These are phyloP conservation scores for Venturia aucupariae DNA, from an alignment of 2,329 filamentous ascomycete species.

Conservation along the genomic window DNA sequence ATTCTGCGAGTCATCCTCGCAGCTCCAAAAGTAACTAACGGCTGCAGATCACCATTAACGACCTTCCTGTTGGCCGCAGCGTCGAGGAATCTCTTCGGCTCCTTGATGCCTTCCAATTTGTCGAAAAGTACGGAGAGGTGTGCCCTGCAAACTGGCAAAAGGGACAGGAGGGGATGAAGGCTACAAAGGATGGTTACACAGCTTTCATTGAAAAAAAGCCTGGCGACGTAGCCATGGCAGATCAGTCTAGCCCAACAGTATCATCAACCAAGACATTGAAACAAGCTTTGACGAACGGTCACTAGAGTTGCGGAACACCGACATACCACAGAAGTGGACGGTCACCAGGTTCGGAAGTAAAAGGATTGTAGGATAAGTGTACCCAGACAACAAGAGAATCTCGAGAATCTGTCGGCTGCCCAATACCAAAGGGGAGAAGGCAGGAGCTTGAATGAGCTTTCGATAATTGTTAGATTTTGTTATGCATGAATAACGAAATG, in stretches of 20 bases:
- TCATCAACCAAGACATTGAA: not conserved
- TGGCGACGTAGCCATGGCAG: not conserved
- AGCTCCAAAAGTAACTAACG: not conserved
- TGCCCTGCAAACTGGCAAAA: constrained; percentile 36
- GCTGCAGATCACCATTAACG: constrained; percentile 13
- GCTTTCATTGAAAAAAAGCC: not conserved
- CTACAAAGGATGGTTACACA: not conserved
- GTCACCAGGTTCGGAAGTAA: not conserved
- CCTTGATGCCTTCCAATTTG: constrained; percentile 39
- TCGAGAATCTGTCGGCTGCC: not conserved
- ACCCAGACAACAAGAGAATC: no score
- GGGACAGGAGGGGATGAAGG: constrained; percentile 27
- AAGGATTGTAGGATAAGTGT: not conserved
- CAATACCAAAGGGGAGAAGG: not conserved
- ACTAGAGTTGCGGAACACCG: not conserved
- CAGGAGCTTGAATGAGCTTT: no score
- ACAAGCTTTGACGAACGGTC: not conserved
- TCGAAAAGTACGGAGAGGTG: constrained; percentile 35
- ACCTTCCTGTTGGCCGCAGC: constrained; percentile 44
- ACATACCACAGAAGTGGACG: not conserved
- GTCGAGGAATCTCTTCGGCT: constrained; percentile 55
- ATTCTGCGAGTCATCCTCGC: no score
- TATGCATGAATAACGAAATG: not conserved
- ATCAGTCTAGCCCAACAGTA: not conserved
- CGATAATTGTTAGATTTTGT: no score